Evolutionary conservation across 176 grass and related monocot genomes (phyloP).

Genomic region (Elaeis guineensis): DNA sequence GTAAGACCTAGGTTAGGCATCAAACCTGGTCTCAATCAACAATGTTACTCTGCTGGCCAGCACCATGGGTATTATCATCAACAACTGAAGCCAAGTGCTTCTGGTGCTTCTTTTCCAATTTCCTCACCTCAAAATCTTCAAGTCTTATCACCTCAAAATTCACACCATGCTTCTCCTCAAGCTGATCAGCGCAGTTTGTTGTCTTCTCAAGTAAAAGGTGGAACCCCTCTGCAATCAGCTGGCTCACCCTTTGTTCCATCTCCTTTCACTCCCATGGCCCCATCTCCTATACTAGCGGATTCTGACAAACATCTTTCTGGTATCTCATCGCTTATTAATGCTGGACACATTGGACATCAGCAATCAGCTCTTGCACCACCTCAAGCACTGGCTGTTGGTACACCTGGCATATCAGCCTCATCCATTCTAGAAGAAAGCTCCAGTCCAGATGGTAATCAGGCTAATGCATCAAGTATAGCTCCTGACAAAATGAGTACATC

Average conservation of each 20-base stretch:
- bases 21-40: constrained; percentile 77
- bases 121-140: constrained; percentile 88
- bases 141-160: constrained; percentile 93
- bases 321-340: constrained; percentile 51
- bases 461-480: constrained; percentile 50
- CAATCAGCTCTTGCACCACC: constrained; percentile 39
- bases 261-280: constrained; percentile 65
- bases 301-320: constrained; percentile 53
- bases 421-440: constrained; percentile 81
- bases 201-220: constrained; percentile 70
- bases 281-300: constrained; percentile 74
- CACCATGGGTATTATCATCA: constrained; percentile 44
- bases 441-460: constrained; percentile 60
- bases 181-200: constrained; percentile 69
- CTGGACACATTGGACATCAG: constrained; percentile 44
- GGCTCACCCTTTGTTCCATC: constrained; percentile 78
- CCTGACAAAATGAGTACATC: constrained; percentile 45
- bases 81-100: constrained; percentile 39
- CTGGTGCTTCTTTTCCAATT: constrained; percentile 54
- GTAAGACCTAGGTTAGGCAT: constrained; percentile 53
- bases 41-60: constrained; percentile 27
- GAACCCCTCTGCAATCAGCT: constrained; percentile 67
- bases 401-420: constrained; percentile 81
- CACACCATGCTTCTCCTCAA: constrained; percentile 68
- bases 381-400: constrained; percentile 64